A percentile compares a stretch with the other conserved stretches of the same genome.
Conservation (phyloP, 2,329 filamentous ascomycete species). For the Xylariomycetidae sp. region DNA sequence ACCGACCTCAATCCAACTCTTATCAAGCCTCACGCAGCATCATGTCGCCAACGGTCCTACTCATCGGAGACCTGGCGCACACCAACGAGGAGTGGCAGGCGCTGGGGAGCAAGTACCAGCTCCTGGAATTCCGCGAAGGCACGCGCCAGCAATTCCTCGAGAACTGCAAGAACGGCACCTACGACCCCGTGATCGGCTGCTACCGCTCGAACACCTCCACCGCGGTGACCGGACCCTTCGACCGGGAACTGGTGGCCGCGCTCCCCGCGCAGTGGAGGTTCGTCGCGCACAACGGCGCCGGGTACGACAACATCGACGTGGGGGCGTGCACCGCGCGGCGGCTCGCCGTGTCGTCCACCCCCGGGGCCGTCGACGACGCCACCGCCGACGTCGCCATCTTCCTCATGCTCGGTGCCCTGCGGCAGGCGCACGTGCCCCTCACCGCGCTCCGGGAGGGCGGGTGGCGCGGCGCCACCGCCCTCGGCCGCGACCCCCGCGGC, state of each 20-base stretch:
- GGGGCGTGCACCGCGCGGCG: conserved; percentile 37
- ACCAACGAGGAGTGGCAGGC: conserved; percentile 17
- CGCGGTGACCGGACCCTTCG: conserved; percentile 28
- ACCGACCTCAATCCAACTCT: not conserved
- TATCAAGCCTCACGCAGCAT: too few relatives aligned
- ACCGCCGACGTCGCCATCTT: conserved; percentile 45
- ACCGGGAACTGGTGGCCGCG: conserved; percentile 37
- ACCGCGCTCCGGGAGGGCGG: conserved; percentile 37
- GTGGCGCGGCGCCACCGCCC: conserved; percentile 36
- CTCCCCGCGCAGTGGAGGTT: conserved; percentile 40
- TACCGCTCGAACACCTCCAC: conserved; percentile 22
- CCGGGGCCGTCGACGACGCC: conserved; percentile 36
- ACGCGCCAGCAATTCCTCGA: conserved; percentile 21
- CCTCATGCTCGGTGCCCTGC: conserved; percentile 45
- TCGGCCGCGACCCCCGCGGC: conserved; percentile 47
- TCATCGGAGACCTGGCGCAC: conserved; percentile 19
- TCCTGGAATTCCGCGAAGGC: conserved; percentile 17
- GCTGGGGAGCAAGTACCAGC: conserved; percentile 20
- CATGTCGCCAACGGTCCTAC: conserved; percentile 20
- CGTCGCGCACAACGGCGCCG: conserved; percentile 50
- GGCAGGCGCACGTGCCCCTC: conserved; percentile 40
- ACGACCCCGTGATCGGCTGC: conserved; percentile 20
- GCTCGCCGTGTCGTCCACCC: conserved; percentile 27
- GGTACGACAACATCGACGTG: conserved; percentile 56
- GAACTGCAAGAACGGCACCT: conserved; percentile 18